Evolutionary conservation across 768 basidiomycete genomes (phyloP).

Genomic region (Daedaleopsis nitida): DNA sequence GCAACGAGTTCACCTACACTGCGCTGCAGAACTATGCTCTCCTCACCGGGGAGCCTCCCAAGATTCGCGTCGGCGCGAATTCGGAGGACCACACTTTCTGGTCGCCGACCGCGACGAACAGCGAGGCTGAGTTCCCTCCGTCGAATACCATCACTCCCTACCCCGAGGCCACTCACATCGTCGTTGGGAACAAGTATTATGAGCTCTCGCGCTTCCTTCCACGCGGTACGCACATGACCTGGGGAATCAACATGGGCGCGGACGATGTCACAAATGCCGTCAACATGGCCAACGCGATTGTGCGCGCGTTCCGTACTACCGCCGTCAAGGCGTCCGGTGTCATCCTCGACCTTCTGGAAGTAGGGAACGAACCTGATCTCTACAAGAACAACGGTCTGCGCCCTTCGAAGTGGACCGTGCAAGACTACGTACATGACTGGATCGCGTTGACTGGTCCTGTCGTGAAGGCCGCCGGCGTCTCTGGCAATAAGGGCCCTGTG

Average conservation of each 20-base stretch:
- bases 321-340: constrained; percentile 30
- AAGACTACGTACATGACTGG: constrained; percentile 33
- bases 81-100: constrained; percentile 61
- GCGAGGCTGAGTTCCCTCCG: constrained; percentile 52
- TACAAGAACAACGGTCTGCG: constrained; percentile 34
- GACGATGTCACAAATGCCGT: constrained; percentile 33
- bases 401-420: constrained; percentile 28
- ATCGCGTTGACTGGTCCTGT: constrained; percentile 27
- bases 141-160: constrained; percentile 54
- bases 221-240: constrained; percentile 56
- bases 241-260: constrained; percentile 67
- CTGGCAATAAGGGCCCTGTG: constrained; percentile 18
- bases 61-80: constrained; percentile 59
- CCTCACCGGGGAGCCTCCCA: constrained; percentile 54
- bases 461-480: constrained; percentile 24
- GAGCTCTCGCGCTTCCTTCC: constrained; percentile 54
- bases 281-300: constrained; percentile 34
- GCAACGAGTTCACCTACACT: constrained; percentile 63
- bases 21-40: constrained; percentile 56
- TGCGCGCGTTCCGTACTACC: constrained; percentile 29
- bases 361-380: constrained; percentile 38
- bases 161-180: constrained; percentile 65
- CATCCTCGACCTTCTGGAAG: constrained; percentile 33
- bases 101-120: constrained; percentile 43
- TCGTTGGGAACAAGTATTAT: constrained; percentile 61